These are phyloP conservation scores for Pichia occidentalis DNA, from an alignment of 805 yeast species.

Conservation along the genomic window DNA sequence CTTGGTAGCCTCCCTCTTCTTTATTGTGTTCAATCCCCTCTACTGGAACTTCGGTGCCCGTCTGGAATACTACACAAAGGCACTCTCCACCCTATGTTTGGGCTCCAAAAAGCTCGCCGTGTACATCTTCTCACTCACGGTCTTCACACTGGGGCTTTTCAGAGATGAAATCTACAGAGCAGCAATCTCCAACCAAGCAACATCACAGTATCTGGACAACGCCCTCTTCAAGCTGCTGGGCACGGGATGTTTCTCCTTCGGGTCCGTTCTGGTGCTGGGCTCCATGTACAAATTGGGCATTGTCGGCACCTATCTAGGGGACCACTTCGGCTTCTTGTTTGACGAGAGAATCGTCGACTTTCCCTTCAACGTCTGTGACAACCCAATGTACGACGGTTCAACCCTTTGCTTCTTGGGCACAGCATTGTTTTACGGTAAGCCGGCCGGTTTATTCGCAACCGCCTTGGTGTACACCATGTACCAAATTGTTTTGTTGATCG, in stretches of 20 bases:
- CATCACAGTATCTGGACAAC: slow-evolving; percentile 46
- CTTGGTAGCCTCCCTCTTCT: slow-evolving; percentile 42
- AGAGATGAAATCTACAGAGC: slow-evolving; percentile 70
- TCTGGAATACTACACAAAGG: slow-evolving; percentile 68
- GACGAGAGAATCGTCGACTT: slow-evolving; percentile 81
- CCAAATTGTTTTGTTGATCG: slow-evolving; percentile 74
- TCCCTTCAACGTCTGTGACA: slow-evolving; percentile 86
- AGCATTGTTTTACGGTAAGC: slow-evolving; percentile 81
- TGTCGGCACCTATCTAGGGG: slow-evolving; percentile 95
- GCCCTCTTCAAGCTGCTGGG: slow-evolving; percentile 40
- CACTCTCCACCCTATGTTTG: slow-evolving; percentile 68
- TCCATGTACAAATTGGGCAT: slow-evolving; percentile 93
- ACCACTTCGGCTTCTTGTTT: slow-evolving; percentile 95
- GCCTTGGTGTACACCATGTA: slow-evolving; percentile 76
- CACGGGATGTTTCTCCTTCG: slow-evolving; percentile 48
- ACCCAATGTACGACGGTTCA: slow-evolving; percentile 97
- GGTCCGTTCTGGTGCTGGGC: slow-evolving; percentile 71
- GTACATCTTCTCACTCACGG: slow-evolving; percentile 73
- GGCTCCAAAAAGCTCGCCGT: slow-evolving; percentile 70
- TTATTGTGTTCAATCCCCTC: slow-evolving; percentile 85
- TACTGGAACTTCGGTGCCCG: slow-evolving; percentile 96
- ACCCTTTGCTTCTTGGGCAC: slow-evolving; percentile 85
- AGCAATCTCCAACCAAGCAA: slow-evolving; percentile 69
- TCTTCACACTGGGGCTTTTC: slow-evolving; percentile 76
- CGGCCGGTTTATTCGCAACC: slow-evolving; percentile 77